Evolutionary conservation across 1,284 basidiomycete species (phyloP).

Genomic region (Schizophyllum commune): DNA sequence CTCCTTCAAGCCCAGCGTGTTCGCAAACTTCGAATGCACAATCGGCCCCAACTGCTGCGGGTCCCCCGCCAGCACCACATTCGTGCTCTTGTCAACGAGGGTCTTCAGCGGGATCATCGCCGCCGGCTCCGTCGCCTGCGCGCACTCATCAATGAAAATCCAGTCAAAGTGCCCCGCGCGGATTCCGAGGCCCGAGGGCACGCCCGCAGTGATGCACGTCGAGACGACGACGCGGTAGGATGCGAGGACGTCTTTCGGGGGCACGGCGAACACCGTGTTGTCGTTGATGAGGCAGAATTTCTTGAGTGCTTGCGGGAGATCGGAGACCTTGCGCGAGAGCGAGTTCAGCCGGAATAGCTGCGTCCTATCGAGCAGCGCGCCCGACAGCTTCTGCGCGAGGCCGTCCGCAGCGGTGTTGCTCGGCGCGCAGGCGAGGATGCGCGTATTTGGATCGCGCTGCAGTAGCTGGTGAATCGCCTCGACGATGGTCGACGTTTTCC

Average conservation of each 20-base stretch:
- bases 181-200: conserved; percentile 39
- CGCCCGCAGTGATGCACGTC: conserved; percentile 44
- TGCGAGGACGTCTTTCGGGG: conserved; percentile 24
- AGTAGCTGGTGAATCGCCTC: conserved; percentile 38
- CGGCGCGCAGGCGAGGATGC: conserved; percentile 28
- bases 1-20: conserved; percentile 33
- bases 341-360: conserved; percentile 42
- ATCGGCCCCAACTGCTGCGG: conserved; percentile 53
- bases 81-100: conserved; percentile 32
- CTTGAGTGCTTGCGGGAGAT: conserved; percentile 23
- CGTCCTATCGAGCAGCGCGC: conserved; percentile 17
- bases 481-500: conserved; percentile 43
- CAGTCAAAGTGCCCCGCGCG: conserved; percentile 45
- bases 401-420: conserved; percentile 56
- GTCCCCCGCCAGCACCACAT: conserved; percentile 49
- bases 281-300: conserved; percentile 31
- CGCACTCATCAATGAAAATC: conserved; percentile 60
- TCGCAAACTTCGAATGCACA: conserved; percentile 39
- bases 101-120: conserved; percentile 46
- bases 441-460: conserved; percentile 9
- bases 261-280: conserved; percentile 34
- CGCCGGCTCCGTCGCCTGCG: conserved; percentile 52
- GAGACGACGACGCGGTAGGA: conserved; percentile 41
- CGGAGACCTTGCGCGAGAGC: conserved; percentile 26
- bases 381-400: conserved; percentile 32